phyloP scores from a whole-genome alignment of 805 yeast species.

The Saccharomycopsis sp. region DNA sequence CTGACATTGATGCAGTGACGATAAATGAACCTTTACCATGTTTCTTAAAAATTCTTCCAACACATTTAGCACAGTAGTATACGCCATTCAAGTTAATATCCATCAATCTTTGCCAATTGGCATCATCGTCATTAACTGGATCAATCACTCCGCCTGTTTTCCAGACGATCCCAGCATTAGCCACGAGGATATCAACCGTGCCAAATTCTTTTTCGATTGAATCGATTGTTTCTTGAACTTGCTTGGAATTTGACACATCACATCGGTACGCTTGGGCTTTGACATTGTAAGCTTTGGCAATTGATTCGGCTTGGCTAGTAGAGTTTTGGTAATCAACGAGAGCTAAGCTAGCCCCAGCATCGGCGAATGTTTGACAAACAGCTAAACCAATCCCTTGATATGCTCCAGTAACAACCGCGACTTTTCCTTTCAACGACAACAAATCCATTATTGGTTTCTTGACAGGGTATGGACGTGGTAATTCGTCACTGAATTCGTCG shows the following conservation, averaged over 20 bases:
- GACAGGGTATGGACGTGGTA: slow-evolving; percentile 24
- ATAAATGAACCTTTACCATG: slow-evolving; percentile 74
- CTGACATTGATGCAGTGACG: slow-evolving; percentile 85
- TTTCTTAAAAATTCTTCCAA: slow-evolving; percentile 60
- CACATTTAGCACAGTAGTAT: slow-evolving; percentile 68
- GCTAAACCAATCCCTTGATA: slow-evolving; percentile 77
- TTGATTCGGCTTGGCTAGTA: slow-evolving; percentile 48
- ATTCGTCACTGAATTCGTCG: slow-evolving; percentile 9
- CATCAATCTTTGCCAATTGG: slow-evolving; percentile 58
- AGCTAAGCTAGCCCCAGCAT: slow-evolving; percentile 82
- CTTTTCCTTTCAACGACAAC: slow-evolving; percentile 73
- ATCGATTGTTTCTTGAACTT: slow-evolving; percentile 41
- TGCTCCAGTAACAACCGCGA: slow-evolving; percentile 77
- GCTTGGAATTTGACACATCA: slow-evolving; percentile 41
- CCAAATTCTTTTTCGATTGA: slow-evolving; percentile 63
- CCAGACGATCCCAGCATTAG: slow-evolving; percentile 90
- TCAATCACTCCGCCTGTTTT: slow-evolving; percentile 49
- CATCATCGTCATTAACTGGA: slow-evolving; percentile 40
- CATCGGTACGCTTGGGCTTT: slow-evolving; percentile 58
- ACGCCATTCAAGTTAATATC: slow-evolving; percentile 74
- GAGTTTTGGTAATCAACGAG: slow-evolving; percentile 45
- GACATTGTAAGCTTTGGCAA: slow-evolving; percentile 51
- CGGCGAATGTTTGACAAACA: slow-evolving; percentile 74
- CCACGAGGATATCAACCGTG: slow-evolving; percentile 73
- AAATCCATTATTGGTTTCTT: slow-evolving; percentile 51